Conservation (phyloP, 352 stramenopile genomes). For the Pythium brachiatum region DNA sequence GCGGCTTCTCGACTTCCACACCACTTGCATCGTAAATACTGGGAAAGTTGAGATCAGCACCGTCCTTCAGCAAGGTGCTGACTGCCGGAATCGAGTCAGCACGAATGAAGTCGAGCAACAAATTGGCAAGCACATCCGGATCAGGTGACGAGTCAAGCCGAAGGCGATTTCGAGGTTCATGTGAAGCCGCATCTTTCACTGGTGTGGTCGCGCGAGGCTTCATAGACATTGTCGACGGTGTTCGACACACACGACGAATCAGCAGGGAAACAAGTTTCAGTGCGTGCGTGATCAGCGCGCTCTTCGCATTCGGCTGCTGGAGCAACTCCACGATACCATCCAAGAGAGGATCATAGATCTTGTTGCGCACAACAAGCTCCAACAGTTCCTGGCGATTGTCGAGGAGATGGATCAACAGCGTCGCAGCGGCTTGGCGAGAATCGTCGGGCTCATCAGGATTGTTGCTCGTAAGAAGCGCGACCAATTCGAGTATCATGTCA, state of each 20-base stretch:
- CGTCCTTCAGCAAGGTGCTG: slow-evolving; percentile 67
- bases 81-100: slow-evolving; percentile 73
- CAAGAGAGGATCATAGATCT: slow-evolving; percentile 61
- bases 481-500: slow-evolving; percentile 53
- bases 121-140: slow-evolving; percentile 52
- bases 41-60: slow-evolving; percentile 67
- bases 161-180: slow-evolving; percentile 23
- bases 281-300: slow-evolving; percentile 32
- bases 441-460: slow-evolving; percentile 63
- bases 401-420: slow-evolving; percentile 66
- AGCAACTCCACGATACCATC: slow-evolving; percentile 31
- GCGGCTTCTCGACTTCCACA: slow-evolving; percentile 60
- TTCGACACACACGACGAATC: slow-evolving; percentile 47
- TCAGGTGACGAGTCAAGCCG: slow-evolving; percentile 56
- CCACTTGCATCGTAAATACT: slow-evolving; percentile 41
- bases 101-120: slow-evolving; percentile 75
- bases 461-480: slow-evolving; percentile 45
- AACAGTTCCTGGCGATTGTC: slow-evolving; percentile 54
- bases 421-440: slow-evolving; percentile 57
- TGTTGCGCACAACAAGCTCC: slow-evolving; percentile 49
- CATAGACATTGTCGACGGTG: background rate
- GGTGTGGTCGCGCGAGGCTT: slow-evolving; percentile 7
- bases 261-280: slow-evolving; percentile 62
- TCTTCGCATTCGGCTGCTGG: slow-evolving; percentile 27
- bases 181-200: background rate